These are phyloP conservation scores for Antrodiella citrinella DNA, from an alignment of 768 basidiomycete species.

Conservation along the genomic window DNA sequence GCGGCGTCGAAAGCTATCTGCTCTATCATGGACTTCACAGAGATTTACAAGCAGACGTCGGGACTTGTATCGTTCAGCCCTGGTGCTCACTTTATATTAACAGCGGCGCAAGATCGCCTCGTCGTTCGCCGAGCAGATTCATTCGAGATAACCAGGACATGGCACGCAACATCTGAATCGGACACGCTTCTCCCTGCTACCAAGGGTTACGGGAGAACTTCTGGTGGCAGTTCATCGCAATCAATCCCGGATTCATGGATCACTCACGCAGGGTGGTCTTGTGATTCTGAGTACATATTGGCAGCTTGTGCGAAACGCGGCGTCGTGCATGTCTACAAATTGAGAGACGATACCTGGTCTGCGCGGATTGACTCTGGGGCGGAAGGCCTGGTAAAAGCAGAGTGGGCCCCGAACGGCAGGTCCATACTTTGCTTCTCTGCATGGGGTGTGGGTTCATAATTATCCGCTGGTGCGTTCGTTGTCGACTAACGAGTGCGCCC, in stretches of 20 bases:
- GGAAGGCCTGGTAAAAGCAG: conserved; percentile 80
- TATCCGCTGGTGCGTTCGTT: background rate
- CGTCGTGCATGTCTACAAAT: conserved; percentile 67
- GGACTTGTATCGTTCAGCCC: conserved; percentile 75
- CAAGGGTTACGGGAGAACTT: background rate
- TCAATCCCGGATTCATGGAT: conserved; percentile 37
- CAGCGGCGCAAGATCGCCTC: conserved; percentile 68
- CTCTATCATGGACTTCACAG: conserved; percentile 83
- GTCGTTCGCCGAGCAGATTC: conserved; percentile 80
- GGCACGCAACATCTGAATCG: conserved; percentile 47
- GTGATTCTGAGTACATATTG: conserved; percentile 80
- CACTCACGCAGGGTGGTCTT: conserved; percentile 78
- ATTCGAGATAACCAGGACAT: conserved; percentile 76
- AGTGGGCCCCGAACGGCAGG: conserved; percentile 86
- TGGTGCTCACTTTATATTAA: conserved; percentile 80
- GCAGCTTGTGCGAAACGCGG: conserved; percentile 70
- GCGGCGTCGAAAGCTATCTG: too few relatives aligned
- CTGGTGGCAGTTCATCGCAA: conserved; percentile 11
- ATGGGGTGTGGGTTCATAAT: conserved; percentile 67
- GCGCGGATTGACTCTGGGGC: conserved; percentile 73
- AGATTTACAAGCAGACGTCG: conserved; percentile 69
- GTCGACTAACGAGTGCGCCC: background rate
- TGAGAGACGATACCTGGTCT: conserved; percentile 72
- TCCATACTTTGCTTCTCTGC: conserved; percentile 86
- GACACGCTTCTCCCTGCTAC: conserved; percentile 22